phyloP scores from a whole-genome alignment of 2,329 filamentous ascomycete genomes.

The Colletotrichum ledebouriae region DNA sequence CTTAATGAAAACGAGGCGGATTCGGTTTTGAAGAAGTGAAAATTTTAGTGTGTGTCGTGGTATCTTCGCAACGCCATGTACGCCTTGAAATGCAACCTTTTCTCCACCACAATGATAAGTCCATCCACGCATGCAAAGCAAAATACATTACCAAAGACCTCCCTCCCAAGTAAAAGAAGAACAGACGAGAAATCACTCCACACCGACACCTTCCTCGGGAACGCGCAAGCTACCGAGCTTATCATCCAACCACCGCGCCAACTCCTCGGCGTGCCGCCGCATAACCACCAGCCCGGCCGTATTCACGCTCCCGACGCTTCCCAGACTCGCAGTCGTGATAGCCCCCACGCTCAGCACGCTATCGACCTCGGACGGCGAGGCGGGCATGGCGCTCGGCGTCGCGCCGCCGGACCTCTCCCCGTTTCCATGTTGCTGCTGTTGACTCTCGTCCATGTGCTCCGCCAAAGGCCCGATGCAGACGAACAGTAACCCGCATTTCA shows the following conservation, averaged over 20 bases:
- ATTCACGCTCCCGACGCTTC: constrained; percentile 54
- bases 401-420: constrained; percentile 48
- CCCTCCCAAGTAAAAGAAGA: not conserved
- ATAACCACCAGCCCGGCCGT: constrained; percentile 64
- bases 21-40: constrained; percentile 9
- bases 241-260: constrained; percentile 72
- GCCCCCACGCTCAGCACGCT: constrained; percentile 62
- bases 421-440: constrained; percentile 42
- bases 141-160: not conserved
- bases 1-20: not conserved
- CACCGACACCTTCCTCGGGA: constrained; percentile 64
- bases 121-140: not conserved
- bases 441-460: constrained; percentile 44
- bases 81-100: constrained; percentile 23
- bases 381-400: constrained; percentile 45
- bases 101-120: not conserved
- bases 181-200: constrained; percentile 44
- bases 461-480: constrained; percentile 68
- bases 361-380: constrained; percentile 59
- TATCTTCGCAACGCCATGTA: constrained; percentile 41
- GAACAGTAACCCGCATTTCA: constrained; percentile 72
- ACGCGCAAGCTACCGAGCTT: constrained; percentile 67
- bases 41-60: constrained; percentile 31
- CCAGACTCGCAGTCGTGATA: constrained; percentile 58
- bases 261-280: constrained; percentile 69